Conservation (phyloP, 1,284 basidiomycete species). For the Trichosporon asahii region DNA sequence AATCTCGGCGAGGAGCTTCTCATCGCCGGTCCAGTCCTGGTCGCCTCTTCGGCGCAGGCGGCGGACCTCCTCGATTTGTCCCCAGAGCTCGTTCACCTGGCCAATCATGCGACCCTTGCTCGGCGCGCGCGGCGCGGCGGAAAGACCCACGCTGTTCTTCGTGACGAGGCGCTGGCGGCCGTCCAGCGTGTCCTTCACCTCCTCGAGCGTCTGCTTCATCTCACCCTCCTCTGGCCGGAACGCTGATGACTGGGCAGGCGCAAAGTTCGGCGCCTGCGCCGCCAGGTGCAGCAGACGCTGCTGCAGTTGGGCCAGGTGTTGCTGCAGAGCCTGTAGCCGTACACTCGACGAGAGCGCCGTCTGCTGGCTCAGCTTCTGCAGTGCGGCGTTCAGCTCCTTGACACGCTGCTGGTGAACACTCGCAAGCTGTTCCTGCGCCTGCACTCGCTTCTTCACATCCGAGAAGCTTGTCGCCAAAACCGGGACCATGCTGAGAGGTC, state of each 20-base stretch:
- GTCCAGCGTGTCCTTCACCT: slow-evolving; percentile 69
- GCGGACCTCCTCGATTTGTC: slow-evolving; percentile 69
- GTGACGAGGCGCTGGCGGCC: slow-evolving; percentile 43
- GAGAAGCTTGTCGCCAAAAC: slow-evolving; percentile 77
- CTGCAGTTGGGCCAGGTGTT: slow-evolving; percentile 66
- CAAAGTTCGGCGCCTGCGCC: slow-evolving; percentile 72
- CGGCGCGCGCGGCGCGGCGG: slow-evolving; percentile 40
- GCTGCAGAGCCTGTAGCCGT: slow-evolving; percentile 64
- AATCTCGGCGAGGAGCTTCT: slow-evolving; percentile 72
- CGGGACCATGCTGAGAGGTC: slow-evolving; percentile 65
- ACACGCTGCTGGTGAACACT: slow-evolving; percentile 67
- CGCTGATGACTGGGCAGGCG: slow-evolving; percentile 70
- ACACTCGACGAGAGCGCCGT: slow-evolving; percentile 68
- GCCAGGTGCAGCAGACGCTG: slow-evolving; percentile 71
- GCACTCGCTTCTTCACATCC: slow-evolving; percentile 73
- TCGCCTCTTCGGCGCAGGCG: slow-evolving; percentile 51
- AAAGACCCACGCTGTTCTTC: slow-evolving; percentile 22
- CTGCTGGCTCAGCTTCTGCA: slow-evolving; percentile 62
- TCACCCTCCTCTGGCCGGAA: slow-evolving; percentile 79
- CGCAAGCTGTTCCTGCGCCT: slow-evolving; percentile 70
- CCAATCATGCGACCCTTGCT: slow-evolving; percentile 55
- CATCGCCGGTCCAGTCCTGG: slow-evolving; percentile 74
- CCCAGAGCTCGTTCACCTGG: slow-evolving; percentile 78
- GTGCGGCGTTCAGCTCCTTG: slow-evolving; percentile 66
- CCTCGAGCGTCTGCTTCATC: slow-evolving; percentile 65